Conservation (phyloP, 345 rosid genomes). For the Hibiscus trionum region DNA sequence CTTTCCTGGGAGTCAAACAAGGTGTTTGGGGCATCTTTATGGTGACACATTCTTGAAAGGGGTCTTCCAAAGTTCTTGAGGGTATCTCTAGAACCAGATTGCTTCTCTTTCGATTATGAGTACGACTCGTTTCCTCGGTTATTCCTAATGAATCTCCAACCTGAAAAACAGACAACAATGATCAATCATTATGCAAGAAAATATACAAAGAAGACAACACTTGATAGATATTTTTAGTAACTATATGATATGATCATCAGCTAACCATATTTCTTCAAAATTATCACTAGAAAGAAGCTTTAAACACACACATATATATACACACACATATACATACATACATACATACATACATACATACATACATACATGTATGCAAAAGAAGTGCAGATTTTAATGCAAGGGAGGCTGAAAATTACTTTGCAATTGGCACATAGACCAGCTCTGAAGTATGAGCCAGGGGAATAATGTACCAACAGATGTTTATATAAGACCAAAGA, state of each 20-base stretch:
- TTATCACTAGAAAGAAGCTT: background rate
- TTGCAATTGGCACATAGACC: background rate
- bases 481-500: background rate
- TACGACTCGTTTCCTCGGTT: slow-evolving; percentile 39
- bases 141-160: slow-evolving; percentile 35
- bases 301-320: background rate
- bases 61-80: slow-evolving; percentile 36
- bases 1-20: slow-evolving; percentile 75
- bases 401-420: background rate
- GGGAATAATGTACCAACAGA: background rate
- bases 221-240: background rate
- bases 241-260: background rate
- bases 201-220: slow-evolving; percentile 7
- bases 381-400: background rate
- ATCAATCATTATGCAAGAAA: slow-evolving; percentile 2
- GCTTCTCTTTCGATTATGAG: slow-evolving; percentile 47
- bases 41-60: slow-evolving; percentile 38
- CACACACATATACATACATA: too few species aligned
- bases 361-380: background rate
- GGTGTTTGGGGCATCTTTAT: slow-evolving; percentile 72
- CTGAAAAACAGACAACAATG: slow-evolving; percentile 26
- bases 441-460: background rate
- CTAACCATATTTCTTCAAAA: background rate
- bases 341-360: too few species aligned
- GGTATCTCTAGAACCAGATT: slow-evolving; percentile 83